Evolutionary conservation across 2,329 filamentous ascomycete genomes (phyloP), one percentile per base, ranked within the genome.

Genomic region (Cryphonectria radicalis): DNA sequence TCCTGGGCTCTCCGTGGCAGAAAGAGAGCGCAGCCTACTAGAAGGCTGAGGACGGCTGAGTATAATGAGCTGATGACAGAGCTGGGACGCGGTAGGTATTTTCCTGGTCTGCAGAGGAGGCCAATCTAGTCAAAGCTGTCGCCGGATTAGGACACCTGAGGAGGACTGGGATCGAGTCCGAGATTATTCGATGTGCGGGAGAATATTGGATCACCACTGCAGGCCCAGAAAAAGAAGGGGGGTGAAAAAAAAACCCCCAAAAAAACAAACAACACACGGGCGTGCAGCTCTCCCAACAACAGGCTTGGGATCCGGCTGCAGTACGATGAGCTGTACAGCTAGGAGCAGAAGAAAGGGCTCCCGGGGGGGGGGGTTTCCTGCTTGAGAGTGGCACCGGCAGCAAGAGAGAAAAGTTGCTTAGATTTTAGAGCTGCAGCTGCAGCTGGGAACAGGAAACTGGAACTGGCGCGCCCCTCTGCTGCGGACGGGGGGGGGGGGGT

Each of bases 41-140:
- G 62, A 43, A 66, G 53, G 60, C 66, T 62, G 65, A 63, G 32
- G 46, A 53, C 50, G 62, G 32, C 35, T 37, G n/a, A 37, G 35
- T 37, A 25, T 42, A 35, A 37, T 50, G 46, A n/a, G 10, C 46
- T 10, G 46, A 22, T 7, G 46, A 50, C 19, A n/a, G 19, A n/a
- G 46, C 64, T 55, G 46, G 32, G 64, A 66, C 35, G 28, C 19
- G 46, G n/a, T 7, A 50, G 46, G 46, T 50, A 50, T 50, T 50
- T 50, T 50, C 19, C 46, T 42, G 37, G 40, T 53, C 57, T 42
- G 66, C 70, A 53, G 63, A 69, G 59, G 67, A 69, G 63, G 71
- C 63, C 63, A 65, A 32, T 32, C 65, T 53, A 68, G 71, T 68
- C 71, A 72, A 72, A n/a, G 46, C 46, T 66, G 65, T 53, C 42